phyloP scores from a whole-genome alignment of 176 grass and related monocot species.

The Cenchrus americanus region DNA sequence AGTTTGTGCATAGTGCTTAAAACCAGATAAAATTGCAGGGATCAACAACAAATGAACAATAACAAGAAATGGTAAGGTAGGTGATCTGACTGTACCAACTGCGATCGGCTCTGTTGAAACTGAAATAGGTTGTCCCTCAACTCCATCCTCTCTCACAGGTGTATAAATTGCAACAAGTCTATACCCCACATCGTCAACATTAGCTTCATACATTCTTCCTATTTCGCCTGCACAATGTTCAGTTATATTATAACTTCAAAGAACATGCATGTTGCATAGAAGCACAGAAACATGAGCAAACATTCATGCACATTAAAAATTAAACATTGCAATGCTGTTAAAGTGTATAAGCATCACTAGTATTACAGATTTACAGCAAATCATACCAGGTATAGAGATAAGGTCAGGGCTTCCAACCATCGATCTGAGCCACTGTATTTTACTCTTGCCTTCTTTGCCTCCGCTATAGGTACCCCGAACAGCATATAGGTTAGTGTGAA shows the following conservation, averaged over 20 bases:
- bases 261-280: constrained; percentile 1
- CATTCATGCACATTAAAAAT: neutral
- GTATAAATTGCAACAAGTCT: constrained; percentile 95
- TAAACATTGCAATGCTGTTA: neutral
- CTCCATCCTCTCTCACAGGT: constrained; percentile 88
- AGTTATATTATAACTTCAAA: constrained; percentile 28
- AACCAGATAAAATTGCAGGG: neutral
- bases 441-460: constrained; percentile 97
- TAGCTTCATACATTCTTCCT: constrained; percentile 92
- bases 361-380: constrained; percentile 1
- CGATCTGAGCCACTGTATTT: constrained; percentile 94
- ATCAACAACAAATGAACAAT: constrained; percentile 18
- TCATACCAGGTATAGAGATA: constrained; percentile 94
- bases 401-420: constrained; percentile 98
- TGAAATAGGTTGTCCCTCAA: constrained; percentile 90
- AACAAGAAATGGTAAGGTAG: constrained; percentile 18
- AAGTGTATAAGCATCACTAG: neutral
- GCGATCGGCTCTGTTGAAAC: constrained; percentile 86
- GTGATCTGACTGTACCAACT: constrained; percentile 73
- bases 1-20: constrained; percentile 15
- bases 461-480: constrained; percentile 76
- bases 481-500: constrained; percentile 90
- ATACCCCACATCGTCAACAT: constrained; percentile 95
- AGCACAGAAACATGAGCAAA: constrained; percentile 17
- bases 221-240: constrained; percentile 66